Evolutionary conservation across 371 early-diverging fungal species (phyloP).

Genomic region (Saksenaea vasiformis): DNA sequence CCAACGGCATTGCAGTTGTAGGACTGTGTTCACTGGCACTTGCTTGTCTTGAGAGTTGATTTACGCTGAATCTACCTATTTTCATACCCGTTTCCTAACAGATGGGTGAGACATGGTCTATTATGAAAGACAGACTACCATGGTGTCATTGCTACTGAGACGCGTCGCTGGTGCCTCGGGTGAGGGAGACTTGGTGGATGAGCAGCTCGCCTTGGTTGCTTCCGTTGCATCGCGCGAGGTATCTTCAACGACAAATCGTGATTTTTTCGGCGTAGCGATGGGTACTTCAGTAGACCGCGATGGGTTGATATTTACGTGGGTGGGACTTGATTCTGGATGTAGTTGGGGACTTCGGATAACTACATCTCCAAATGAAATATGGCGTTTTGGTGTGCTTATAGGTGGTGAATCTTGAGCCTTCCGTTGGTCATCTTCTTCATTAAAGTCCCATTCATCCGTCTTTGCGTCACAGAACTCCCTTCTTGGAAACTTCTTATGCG

Average conservation of each 20-base stretch:
- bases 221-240: conserved; percentile 9
- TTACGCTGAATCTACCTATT: conserved; percentile 64
- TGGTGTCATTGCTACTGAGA: not conserved
- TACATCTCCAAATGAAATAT: conserved; percentile 54
- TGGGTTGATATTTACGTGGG: not conserved
- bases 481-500: conserved; percentile 47
- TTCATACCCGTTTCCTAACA: conserved; percentile 45
- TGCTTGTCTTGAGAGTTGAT: conserved; percentile 22
- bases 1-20: not conserved
- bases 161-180: not conserved
- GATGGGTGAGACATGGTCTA: not conserved
- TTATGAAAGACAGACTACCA: not conserved
- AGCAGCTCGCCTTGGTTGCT: not conserved
- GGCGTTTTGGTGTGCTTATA: conserved; percentile 16
- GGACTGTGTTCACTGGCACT: not conserved
- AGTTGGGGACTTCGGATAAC: conserved; percentile 33
- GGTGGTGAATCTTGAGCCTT: not conserved
- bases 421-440: conserved; percentile 18
- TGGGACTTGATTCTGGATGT: not conserved
- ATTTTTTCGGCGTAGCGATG: conserved; percentile 30
- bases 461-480: conserved; percentile 25
- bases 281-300: not conserved
- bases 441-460: conserved; percentile 51
- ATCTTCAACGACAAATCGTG: conserved; percentile 60
- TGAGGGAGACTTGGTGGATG: not conserved